Base-by-base conservation (phyloP, 176 grass and related monocot genomes). In the Cymbopogon citratus region DNA sequence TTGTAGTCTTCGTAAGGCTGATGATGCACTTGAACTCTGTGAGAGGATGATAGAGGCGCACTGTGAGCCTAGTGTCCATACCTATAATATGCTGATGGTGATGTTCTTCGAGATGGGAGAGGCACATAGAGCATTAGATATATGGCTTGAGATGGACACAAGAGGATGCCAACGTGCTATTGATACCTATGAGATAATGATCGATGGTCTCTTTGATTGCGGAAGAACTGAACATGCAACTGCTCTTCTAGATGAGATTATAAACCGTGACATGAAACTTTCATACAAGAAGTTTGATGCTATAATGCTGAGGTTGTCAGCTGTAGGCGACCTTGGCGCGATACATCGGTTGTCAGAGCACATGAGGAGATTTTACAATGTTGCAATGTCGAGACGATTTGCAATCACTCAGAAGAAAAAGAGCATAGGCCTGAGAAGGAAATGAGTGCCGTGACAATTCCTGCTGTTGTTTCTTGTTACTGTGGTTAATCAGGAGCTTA, bases 291-390 rank as follows among this genome's bases (percentile, higher is more conserved):
- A 91, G 39, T 95, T 95, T 33, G 96, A 98, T 84, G 85, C 77
- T 66, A 93, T 93, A 84, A 90, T 95, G 69, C 52, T 81, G 86
- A 85, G 61, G 23, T 48, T 95, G 76, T 98, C 96, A 69, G 80
- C 76, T 73, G 79, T 87, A 33, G 96, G 96, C 24, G 81, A 95
- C 79, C 89, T 98, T 24, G 84, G 57, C 3, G 84, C 76, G 0
- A 98, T 98, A 81, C 89, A 98, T 86, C 81, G 73, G 74, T 65
- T 98, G 44, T 98, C 96, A 1, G 90, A 93, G 46, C 92, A 98
- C 80, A 98, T 98, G 92, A 91, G 90, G 69, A 92, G 38, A 76
- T 98, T 98, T 75, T 95, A 98, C 76, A 98, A 95, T 86, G 85
- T 91, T 66, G 96, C 92, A 5, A 98, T 95, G 92, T 91, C 90